Evolutionary conservation across 768 basidiomycete species (phyloP), one percentile per base, ranked within the genome.

Genomic region (Holtermanniella nyarrowii): DNA sequence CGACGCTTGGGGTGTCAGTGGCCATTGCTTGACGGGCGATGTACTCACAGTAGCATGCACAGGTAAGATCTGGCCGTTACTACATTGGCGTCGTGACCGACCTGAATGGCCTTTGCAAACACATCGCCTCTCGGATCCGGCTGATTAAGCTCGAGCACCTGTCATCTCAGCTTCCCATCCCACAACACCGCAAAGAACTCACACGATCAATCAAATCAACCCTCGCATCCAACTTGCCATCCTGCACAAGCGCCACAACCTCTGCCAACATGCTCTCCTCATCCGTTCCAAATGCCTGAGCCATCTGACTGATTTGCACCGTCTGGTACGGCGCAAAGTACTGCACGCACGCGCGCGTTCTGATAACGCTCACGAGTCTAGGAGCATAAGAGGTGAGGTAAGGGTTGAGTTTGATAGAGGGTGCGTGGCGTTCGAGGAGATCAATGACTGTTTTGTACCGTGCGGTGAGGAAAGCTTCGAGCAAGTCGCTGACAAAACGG

Each of bases 131-230:
- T 7, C 31, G 31, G 31, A 37, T 37, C 31, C 31, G 31, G 31
- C 31, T 16, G 31, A 37, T 7, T 16, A 7, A 16, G 10, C 16
- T 37, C 31, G 31, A 37, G 31, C 10, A 37, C 31, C 31, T 37
- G 16, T 7, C 7, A 7, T 37, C 10, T 37, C 10, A 7, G 10
- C 7, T 7, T 16, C 16, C 31, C 16, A 16, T 37, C 7, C 31
- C 7, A 14, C 48, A 23, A 3, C 5, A 26, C 26, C n/a, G 12
- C 18, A 3, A 26, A 10, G 13, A 5, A 58, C 71, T 40, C 44
- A 84, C 87, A 78, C 87, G 88, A 72, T 89, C 88, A 69, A 85
- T 84, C 61, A 86, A 84, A 66, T 96, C 90, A 16, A 95, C 82
- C 10, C 88, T 77, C 2, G 81, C 90, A 60, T 84, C 79, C 55